These are phyloP conservation scores for Coemansia aciculifera DNA, from an alignment of 192 early-diverging fungal species.

Conservation along the genomic window DNA sequence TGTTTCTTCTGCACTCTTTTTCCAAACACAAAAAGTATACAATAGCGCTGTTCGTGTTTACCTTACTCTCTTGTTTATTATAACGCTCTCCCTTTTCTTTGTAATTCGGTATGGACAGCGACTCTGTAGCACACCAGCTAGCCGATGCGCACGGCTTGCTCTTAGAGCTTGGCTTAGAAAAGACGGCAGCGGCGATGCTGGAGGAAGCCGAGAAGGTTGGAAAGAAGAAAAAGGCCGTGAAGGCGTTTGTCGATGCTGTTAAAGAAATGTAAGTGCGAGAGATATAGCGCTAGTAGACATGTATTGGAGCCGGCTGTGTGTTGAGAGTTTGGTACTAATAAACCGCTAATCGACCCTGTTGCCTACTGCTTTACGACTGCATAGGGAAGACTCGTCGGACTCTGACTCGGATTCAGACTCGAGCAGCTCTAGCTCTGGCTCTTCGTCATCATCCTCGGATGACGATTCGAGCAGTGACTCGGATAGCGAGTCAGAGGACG, in stretches of 20 bases:
- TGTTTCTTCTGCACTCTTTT: neutral
- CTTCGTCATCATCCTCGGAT: conserved; percentile 3
- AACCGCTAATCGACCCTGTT: neutral
- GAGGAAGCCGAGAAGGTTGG: conserved; percentile 18
- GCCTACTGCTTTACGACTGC: neutral
- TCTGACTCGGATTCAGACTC: conserved; percentile 17
- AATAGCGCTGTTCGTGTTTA: conserved; percentile 13
- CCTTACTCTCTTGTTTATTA: conserved; percentile 17
- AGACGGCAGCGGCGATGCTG: conserved; percentile 26
- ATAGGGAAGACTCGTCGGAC: conserved; percentile 11
- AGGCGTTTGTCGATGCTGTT: conserved; percentile 12
- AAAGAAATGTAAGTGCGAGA: conserved; percentile 15
- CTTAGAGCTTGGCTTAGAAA: conserved; percentile 22
- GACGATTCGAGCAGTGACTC: conserved; percentile 11
- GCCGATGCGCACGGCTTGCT: conserved; percentile 21
- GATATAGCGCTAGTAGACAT: neutral
- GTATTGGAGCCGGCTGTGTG: neutral
- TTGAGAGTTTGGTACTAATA: neutral
- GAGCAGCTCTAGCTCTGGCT: neutral
- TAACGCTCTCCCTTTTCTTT: neutral
- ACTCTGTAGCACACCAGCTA: conserved; percentile 26
- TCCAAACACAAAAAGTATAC: conserved; percentile 1
- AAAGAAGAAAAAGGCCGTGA: conserved; percentile 10
- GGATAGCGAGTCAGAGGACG: conserved; percentile 12
- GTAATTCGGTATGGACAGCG: conserved; percentile 14